These are phyloP conservation scores for Manihot esculenta DNA, from an alignment of 441 rosid genomes.

Conservation along the genomic window DNA sequence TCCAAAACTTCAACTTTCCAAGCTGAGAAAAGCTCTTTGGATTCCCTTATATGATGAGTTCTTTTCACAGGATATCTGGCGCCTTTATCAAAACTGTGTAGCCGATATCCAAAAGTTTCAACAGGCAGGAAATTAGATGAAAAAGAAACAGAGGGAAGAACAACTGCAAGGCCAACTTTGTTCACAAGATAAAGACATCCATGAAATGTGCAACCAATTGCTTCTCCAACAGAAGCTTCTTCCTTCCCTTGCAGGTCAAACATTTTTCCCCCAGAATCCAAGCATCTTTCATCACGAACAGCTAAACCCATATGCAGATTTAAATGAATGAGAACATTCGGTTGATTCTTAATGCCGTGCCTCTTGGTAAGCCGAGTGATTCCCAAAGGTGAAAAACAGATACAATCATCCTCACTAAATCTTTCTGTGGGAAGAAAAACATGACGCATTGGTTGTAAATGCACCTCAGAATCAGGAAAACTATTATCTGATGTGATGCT, in stretches of 20 bases:
- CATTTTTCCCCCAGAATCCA: slow-evolving; percentile 38
- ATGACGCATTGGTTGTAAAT: slow-evolving; percentile 44
- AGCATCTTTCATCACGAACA: slow-evolving; percentile 56
- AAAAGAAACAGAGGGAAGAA: slow-evolving; percentile 78
- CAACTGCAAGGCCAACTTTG: slow-evolving; percentile 75
- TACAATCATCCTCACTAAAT: slow-evolving; percentile 55
- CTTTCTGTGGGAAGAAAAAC: slow-evolving; percentile 65
- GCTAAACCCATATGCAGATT: slow-evolving; percentile 46
- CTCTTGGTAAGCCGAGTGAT: slow-evolving; percentile 71
- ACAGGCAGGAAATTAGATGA: slow-evolving; percentile 52
- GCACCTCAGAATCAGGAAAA: slow-evolving; percentile 35
- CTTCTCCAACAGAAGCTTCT: slow-evolving; percentile 56
- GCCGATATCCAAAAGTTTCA: slow-evolving; percentile 60
- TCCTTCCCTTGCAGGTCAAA: slow-evolving; percentile 36
- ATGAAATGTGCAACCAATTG: slow-evolving; percentile 85
- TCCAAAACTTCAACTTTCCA: slow-evolving; percentile 93
- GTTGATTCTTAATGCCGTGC: slow-evolving; percentile 31
- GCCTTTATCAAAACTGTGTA: slow-evolving; percentile 34
- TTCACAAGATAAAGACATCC: slow-evolving; percentile 88
- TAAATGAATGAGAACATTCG: slow-evolving; percentile 51
- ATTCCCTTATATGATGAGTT: slow-evolving; percentile 30
- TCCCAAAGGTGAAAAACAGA: slow-evolving; percentile 84
- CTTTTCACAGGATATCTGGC: slow-evolving; percentile 29
- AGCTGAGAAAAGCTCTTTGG: slow-evolving; percentile 45
- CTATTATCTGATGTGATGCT: slow-evolving; percentile 49